Evolutionary conservation across 352 stramenopile genomes (phyloP).

Genomic region (Phytophthora macrochlamydospora): DNA sequence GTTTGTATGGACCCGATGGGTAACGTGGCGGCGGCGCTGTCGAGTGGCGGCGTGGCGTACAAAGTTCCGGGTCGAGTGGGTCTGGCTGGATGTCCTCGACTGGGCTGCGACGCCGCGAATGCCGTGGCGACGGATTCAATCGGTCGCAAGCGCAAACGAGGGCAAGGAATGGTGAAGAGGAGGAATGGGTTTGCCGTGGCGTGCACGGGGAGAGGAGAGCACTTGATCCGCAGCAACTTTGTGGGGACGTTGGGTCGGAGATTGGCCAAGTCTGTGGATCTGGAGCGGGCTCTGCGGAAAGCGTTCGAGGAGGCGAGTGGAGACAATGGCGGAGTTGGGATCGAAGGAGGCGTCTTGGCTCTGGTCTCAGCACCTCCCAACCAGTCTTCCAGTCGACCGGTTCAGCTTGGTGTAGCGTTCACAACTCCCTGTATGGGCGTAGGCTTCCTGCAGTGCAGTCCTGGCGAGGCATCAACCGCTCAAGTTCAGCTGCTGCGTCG

Average conservation of each 20-base stretch:
- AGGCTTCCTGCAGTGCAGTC: slow-evolving; percentile 44
- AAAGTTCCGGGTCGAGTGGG: slow-evolving; percentile 70
- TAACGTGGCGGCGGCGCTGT: slow-evolving; percentile 62
- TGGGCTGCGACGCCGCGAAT: slow-evolving; percentile 61
- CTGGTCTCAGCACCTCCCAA: slow-evolving; percentile 19
- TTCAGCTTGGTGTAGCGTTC: slow-evolving; percentile 65
- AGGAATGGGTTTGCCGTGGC: slow-evolving; percentile 56
- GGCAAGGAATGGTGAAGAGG: slow-evolving; percentile 12
- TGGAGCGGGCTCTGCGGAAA: slow-evolving; percentile 40
- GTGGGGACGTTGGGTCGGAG: slow-evolving; percentile 31
- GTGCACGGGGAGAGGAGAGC: slow-evolving; percentile 69
- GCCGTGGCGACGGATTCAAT: neutral
- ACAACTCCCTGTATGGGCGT: slow-evolving; percentile 76
- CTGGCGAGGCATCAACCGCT: slow-evolving; percentile 13
- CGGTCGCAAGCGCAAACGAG: slow-evolving; percentile 18
- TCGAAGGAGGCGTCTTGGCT: slow-evolving; percentile 65
- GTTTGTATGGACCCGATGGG: slow-evolving; percentile 62
- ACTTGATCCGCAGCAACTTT: slow-evolving; percentile 63
- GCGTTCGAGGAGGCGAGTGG: slow-evolving; percentile 36
- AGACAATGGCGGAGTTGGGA: slow-evolving; percentile 35
- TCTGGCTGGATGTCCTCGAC: slow-evolving; percentile 66
- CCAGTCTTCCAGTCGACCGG: neutral
- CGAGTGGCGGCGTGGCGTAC: slow-evolving; percentile 70
- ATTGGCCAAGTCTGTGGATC: slow-evolving; percentile 28
- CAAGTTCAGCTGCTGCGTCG: slow-evolving; percentile 61